Evolutionary conservation across 352 stramenopile species (phyloP), one percentile per base, ranked within the genome.

Genomic region (Paralagenidium karlingii): DNA sequence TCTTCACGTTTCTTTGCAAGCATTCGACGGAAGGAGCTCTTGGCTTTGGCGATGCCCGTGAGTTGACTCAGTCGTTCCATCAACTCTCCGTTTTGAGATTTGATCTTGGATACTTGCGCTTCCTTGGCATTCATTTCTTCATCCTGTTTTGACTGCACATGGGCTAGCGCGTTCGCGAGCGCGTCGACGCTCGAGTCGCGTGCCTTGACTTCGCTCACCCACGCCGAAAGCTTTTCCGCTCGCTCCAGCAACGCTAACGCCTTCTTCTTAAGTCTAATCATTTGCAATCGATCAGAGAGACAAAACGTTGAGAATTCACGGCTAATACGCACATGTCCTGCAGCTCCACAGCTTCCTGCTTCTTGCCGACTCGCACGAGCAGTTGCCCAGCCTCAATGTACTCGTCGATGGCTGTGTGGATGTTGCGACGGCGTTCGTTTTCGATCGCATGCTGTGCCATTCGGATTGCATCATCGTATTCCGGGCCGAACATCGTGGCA

Each of bases 231-330:
- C 0, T 60, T 66, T 34, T 89, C 76, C 13, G 76, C 76, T 5
- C 76, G 73, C 46, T 84, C 60, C n/a, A 89, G 47, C 26, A 87
- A 39, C 20, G 69, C 58, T 5, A 85, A 55, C n/a, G 76, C 76
- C 55, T 86, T 89, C 18, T 75, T 63, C 38, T 82, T 80, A 1
- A 89, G 55, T 43, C 63, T 75, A 49, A 12, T 15, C 24, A 13
- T 12, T 9, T 36, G 19, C 22, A 36, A 40, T 40, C 11, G 11
- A 13, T 13, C 11, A 26, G 15, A 40, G 15, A 13, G 15, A 22
- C 15, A 40, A 26, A 11, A 40, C 28, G 28, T 13, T 13, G 15
- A 33, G 15, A 33, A 15, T 15, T 33, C 13, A n/a, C n/a, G n/a
- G 28, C 11, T 13, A 22, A 13, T 19, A 47, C 60, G 37, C 50